Base-by-base conservation (phyloP, 2,329 filamentous ascomycete species). In the Aphanocladium album region DNA sequence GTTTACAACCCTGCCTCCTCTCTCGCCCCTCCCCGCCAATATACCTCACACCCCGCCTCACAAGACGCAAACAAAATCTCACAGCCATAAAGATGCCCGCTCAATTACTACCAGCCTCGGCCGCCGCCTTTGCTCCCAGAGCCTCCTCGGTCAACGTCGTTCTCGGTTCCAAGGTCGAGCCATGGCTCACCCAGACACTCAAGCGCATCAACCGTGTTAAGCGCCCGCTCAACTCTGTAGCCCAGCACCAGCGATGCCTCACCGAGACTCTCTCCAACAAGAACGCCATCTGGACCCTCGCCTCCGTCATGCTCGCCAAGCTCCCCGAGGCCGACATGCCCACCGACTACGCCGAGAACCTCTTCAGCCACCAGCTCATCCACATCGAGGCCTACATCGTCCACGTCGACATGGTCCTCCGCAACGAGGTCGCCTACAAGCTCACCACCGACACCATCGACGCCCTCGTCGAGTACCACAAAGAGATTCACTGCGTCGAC, bases 381-480 rank as follows among this genome's bases (percentile, higher is more conserved):
- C 91, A 97, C 74, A 80, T 98, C 68, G 93, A 98, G 78, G 95
- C 95, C 57, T 99, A 99, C 75, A 93, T 98, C 68, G 95, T 99
- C 63, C 93, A 98, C 76, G 92, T 99, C 76, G 95, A 99, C 80
- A 96, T 98, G 92, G 93, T 99, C 62, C 86, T 96, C 70, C 89
- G 93, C 76, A 95, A 96, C 74, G 95, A 98, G 80, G 92, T 99
- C 71, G 95, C 93, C 67, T 98, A 93, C 84, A 99, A 99, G 84
- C 84, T 99, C 71, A 98, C 93, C 25, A 85, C 88, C 62, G 95
- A 98, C 73, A 92, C 93, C 64, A 99, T 99, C 77, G 92, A 96
- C 70, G 79, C 90, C 57, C 85, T 99, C 65, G 89, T 96, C 73
- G 91, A 96, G 74, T 96, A 96, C 76, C 95, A 99, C 84, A 93